Percentiles rank a stretch among this genome's conserved stretches.
These are phyloP conservation scores for Ophiostoma novo-ulmi DNA, from an alignment of 2,329 filamentous ascomycete species.

Conservation along the genomic window DNA sequence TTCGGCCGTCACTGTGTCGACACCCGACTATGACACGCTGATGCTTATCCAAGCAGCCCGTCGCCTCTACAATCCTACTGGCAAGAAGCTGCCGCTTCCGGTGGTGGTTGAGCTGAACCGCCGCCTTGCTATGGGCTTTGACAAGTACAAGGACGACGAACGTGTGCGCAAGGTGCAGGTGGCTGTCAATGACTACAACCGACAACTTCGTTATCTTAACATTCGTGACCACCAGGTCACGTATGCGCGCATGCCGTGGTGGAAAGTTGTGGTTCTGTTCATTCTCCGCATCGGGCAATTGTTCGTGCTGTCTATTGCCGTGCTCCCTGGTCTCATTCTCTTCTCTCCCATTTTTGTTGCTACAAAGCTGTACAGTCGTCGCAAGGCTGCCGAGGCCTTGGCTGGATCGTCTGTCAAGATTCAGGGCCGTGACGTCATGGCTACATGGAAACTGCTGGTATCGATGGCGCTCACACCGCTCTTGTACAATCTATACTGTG, in stretches of 20 bases:
- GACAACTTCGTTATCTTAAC: conserved; percentile 75
- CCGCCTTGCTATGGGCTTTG: conserved; percentile 84
- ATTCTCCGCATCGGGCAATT: conserved; percentile 78
- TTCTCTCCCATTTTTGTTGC: conserved; percentile 86
- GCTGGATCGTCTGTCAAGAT: conserved; percentile 86
- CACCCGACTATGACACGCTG: conserved; percentile 90
- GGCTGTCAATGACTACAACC: conserved; percentile 79
- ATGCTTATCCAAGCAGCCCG: conserved; percentile 95
- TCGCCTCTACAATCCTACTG: conserved; percentile 87
- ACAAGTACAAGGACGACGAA: conserved; percentile 84
- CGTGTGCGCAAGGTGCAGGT: conserved; percentile 71
- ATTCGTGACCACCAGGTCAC: conserved; percentile 92
- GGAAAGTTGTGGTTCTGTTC: conserved; percentile 69
- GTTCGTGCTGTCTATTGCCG: conserved; percentile 67
- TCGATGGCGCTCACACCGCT: conserved; percentile 75
- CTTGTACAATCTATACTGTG: conserved; percentile 76
- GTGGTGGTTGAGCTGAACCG: conserved; percentile 93
- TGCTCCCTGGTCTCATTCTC: conserved; percentile 77
- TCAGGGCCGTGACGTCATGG: conserved; percentile 82
- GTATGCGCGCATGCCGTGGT: conserved; percentile 77
- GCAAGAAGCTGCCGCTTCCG: conserved; percentile 86
- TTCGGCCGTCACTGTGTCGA: conserved; percentile 82
- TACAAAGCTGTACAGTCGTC: conserved; percentile 73
- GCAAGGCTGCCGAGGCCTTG: conserved; percentile 77
- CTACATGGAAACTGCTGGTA: conserved; percentile 91